Percentiles rank a stretch among this genome's conserved stretches.
Evolutionary conservation across 2,329 filamentous ascomycete genomes (phyloP).

Genomic region (Fusarium sp.): DNA sequence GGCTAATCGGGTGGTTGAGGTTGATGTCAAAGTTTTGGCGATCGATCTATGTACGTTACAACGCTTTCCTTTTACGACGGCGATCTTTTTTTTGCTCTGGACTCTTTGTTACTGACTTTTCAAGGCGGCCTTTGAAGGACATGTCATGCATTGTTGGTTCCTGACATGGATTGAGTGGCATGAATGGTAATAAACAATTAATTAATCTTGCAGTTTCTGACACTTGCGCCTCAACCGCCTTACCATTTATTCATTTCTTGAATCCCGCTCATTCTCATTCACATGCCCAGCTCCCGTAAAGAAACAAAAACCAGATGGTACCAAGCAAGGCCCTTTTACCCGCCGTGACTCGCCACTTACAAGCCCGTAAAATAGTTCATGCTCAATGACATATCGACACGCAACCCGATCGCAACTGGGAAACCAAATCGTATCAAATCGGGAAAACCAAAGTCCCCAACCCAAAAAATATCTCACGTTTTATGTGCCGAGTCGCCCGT

Average conservation of each 20-base stretch:
- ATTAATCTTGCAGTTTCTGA: constrained; percentile 16
- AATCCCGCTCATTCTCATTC: neutral
- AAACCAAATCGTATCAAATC: constrained; percentile 24
- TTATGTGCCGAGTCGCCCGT: neutral
- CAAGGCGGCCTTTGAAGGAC: neutral
- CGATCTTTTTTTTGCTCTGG: neutral
- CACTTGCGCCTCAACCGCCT: constrained; percentile 16
- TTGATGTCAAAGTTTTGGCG: constrained; percentile 2
- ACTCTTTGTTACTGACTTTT: neutral
- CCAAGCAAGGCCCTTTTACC: neutral
- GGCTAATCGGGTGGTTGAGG: neutral
- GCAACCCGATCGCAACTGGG: constrained; percentile 25
- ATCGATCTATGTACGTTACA: constrained; percentile 17
- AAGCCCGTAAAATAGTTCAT: constrained; percentile 15
- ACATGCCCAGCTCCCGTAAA: neutral
- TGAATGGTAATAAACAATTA: neutral
- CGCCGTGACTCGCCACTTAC: constrained; percentile 19
- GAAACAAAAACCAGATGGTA: neutral
- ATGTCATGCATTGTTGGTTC: neutral
- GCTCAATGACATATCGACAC: constrained; percentile 25
- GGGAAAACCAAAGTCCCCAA: constrained; percentile 7
- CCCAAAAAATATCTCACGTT: neutral
- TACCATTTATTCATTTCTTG: neutral
- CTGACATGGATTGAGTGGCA: constrained; percentile 6
- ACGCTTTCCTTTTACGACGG: neutral